Conservation (phyloP, 139 green algal genomes). For the Micromonas commoda region DNA sequence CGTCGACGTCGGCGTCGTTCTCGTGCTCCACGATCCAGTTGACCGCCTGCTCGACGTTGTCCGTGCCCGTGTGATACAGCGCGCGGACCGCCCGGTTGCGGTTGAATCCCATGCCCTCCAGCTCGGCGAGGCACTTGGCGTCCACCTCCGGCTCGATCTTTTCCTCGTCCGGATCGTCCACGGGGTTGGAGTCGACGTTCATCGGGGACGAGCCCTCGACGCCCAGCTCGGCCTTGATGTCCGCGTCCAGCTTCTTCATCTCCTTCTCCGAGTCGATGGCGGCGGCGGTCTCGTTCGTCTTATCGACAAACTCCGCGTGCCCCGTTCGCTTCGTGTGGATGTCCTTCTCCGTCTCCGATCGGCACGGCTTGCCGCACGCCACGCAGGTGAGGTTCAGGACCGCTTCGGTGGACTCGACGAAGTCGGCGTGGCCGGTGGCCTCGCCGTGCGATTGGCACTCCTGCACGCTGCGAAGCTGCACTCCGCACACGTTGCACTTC, state of each 20-base stretch:
- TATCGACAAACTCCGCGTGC: constrained; percentile 64
- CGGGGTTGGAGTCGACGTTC: background rate
- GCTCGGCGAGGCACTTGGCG: constrained; percentile 48
- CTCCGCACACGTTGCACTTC: constrained; percentile 35
- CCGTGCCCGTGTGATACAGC: constrained; percentile 55
- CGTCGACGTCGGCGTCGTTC: constrained; percentile 44
- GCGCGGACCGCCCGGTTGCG: constrained; percentile 48
- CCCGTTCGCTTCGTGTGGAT: constrained; percentile 73
- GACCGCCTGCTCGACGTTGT: constrained; percentile 58
- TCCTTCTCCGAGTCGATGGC: constrained; percentile 64
- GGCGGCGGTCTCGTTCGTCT: constrained; percentile 43
- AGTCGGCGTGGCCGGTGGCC: constrained; percentile 64
- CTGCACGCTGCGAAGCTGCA: constrained; percentile 42
- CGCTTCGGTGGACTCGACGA: constrained; percentile 68
- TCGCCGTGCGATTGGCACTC: constrained; percentile 70
- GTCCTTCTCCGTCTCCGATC: constrained; percentile 59
- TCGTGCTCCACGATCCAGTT: constrained; percentile 76
- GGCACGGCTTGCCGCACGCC: constrained; percentile 73
- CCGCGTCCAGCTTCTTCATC: constrained; percentile 52
- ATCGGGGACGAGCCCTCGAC: background rate
- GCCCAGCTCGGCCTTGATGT: too few relatives aligned
- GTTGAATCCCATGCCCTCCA: constrained; percentile 69
- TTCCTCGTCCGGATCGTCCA: constrained; percentile 41
- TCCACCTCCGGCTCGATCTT: constrained; percentile 36
- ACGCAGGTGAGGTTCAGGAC: constrained; percentile 54